phyloP scores from a whole-genome alignment of 2,329 filamentous ascomycete species.

The Fusarium palustre region DNA sequence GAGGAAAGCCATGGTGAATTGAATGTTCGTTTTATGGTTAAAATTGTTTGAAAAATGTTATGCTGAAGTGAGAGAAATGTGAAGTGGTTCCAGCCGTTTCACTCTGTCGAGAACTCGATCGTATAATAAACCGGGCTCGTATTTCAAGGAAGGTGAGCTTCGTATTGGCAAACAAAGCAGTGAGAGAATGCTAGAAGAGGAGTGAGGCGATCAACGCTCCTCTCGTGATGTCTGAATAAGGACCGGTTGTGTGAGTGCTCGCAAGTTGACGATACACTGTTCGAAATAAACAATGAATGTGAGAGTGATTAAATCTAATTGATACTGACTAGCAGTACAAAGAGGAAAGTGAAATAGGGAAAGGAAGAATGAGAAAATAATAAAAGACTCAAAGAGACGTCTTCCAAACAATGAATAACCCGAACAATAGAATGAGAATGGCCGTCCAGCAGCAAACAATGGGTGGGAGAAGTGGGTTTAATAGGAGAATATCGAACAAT shows the following conservation, averaged over 20 bases:
- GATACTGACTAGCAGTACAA: slow-evolving; percentile 45
- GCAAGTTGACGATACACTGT: slow-evolving; percentile 35
- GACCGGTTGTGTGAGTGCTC: slow-evolving; percentile 27
- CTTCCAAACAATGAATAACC: slow-evolving; percentile 44
- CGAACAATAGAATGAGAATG: slow-evolving; percentile 47
- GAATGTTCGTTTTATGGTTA: slow-evolving; percentile 27
- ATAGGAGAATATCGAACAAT: slow-evolving; percentile 46
- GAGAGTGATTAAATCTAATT: slow-evolving; percentile 44
- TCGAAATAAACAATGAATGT: slow-evolving; percentile 33
- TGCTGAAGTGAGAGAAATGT: slow-evolving; percentile 39
- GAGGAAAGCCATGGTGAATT: slow-evolving; percentile 46
- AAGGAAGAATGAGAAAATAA: slow-evolving; percentile 44
- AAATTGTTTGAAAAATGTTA: slow-evolving; percentile 25
- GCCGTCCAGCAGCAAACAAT: slow-evolving; percentile 40
- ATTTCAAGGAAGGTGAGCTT: slow-evolving; percentile 29
- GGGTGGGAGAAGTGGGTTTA: slow-evolving; percentile 42
- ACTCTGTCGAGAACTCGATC: slow-evolving; percentile 38
- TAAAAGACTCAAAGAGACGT: slow-evolving; percentile 43
- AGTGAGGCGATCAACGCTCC: slow-evolving; percentile 50
- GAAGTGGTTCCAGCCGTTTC: slow-evolving; percentile 49
- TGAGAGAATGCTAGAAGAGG: slow-evolving; percentile 44
- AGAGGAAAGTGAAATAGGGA: slow-evolving; percentile 35
- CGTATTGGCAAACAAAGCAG: slow-evolving; percentile 23
- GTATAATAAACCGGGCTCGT: slow-evolving; percentile 36
- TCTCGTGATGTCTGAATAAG: slow-evolving; percentile 43